Base-by-base conservation (phyloP, 2,329 filamentous ascomycete genomes). In the Neurospora sp. region DNA sequence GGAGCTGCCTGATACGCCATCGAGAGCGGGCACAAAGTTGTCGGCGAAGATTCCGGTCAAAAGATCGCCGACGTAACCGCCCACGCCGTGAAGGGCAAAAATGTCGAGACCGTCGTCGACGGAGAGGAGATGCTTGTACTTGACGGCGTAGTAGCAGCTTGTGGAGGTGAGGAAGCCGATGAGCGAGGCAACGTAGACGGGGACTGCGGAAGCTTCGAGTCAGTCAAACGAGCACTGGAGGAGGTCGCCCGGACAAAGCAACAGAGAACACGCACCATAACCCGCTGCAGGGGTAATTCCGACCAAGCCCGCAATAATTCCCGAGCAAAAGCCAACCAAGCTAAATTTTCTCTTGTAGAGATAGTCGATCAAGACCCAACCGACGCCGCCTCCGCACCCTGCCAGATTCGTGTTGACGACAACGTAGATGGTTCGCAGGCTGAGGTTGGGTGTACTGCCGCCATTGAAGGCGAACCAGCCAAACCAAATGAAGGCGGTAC, bases 401-500 rank as follows among this genome's bases (percentile, higher is more conserved):
- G 86, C 84, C 6, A 86, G 81, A 73, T 89, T 88, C 70, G 86
- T 88, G 75, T 88, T 88, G 75, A 87, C 84, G 2, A 84, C 84
- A 9, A 84, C 85, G 66, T 86, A 84, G 76, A 88, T 82, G 43
- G 84, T 81, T 62, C 86, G 81, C 9, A 88, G 75, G 5, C 81
- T 83, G 1, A 85, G 78, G 73, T 87, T 87, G 38, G 84, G 81
- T 1, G 85, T 84, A 66, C 78, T 82, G 19, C 78, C 82, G 71
- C 85, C 84, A 71, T 86, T 86, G 76, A 86, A 86, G 0, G 82
- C 84, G 68, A 85, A 84, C 84, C 84, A 86, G 1, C 85, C 87
- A 71, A 90, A 89, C 87, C 88, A 90, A 71, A 90, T 89, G 52
- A 90, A 80, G 1, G 89, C 81, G 0, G 88, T 90, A 1, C 88